Evolutionary conservation across 352 stramenopile genomes (phyloP).

Genomic region (Pythium brachiatum): DNA sequence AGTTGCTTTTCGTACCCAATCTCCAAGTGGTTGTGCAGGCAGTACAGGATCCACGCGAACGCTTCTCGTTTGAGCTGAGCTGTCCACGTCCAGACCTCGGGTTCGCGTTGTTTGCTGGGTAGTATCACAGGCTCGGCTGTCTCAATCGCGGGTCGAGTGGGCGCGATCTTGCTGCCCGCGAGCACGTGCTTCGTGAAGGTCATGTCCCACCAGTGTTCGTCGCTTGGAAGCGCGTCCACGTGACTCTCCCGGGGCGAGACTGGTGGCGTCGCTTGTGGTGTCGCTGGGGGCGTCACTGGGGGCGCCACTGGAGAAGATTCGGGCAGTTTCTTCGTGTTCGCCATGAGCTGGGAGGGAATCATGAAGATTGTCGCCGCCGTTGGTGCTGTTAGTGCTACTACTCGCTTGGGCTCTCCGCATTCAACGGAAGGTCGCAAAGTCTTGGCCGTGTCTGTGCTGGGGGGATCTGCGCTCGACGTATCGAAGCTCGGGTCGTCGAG

Average conservation of each 20-base stretch:
- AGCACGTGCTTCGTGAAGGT: background rate
- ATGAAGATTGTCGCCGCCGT: too few species aligned
- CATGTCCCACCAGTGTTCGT: background rate
- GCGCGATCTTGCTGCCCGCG: background rate
- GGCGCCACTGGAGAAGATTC: too few species aligned
- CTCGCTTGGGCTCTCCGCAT: background rate
- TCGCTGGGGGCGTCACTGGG: too few species aligned
- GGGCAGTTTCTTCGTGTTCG: too few species aligned
- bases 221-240: background rate
- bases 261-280: too few species aligned
- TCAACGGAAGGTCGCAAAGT: background rate
- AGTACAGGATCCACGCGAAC: conserved; percentile 3
- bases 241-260: background rate
- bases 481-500: background rate
- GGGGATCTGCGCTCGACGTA: background rate
- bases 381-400: too few species aligned
- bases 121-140: background rate
- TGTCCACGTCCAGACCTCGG: background rate
- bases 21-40: conserved; percentile 4
- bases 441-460: background rate
- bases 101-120: background rate
- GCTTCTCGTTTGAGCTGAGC: conserved; percentile 6
- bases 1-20: background rate
- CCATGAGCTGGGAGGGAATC: too few species aligned
- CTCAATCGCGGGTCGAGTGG: background rate